These are phyloP conservation scores for Sclerotinia glacialis DNA, from an alignment of 2,329 filamentous ascomycete species.

Conservation along the genomic window DNA sequence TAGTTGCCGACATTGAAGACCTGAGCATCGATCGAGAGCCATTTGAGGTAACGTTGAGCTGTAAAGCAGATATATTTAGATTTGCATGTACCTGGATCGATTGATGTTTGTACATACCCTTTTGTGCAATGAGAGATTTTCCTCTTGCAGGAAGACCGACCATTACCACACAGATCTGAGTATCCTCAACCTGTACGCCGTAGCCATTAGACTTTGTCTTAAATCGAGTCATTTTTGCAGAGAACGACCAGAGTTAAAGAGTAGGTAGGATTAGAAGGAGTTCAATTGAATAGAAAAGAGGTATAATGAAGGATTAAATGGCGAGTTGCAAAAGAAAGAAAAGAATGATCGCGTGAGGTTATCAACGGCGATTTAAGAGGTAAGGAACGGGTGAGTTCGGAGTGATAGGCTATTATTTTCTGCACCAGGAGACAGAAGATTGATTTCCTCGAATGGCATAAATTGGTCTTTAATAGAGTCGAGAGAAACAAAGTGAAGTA, in stretches of 20 bases:
- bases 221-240: constrained; percentile 32
- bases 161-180: constrained; percentile 97
- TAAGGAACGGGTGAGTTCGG: constrained; percentile 18
- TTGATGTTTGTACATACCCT: constrained; percentile 57
- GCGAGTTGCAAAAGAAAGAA: constrained; percentile 5
- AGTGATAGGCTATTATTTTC: neutral
- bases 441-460: neutral
- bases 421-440: neutral
- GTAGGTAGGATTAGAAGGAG: neutral
- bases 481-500: neutral
- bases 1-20: constrained; percentile 99
- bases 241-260: neutral
- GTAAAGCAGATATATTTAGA: constrained; percentile 24
- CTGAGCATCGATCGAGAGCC: constrained; percentile 90
- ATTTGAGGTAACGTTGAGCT: constrained; percentile 93
- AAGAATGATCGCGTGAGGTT: constrained; percentile 20
- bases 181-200: constrained; percentile 88
- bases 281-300: constrained; percentile 2
- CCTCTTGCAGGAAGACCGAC: constrained; percentile 92
- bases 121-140: constrained; percentile 96
- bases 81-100: neutral
- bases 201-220: constrained; percentile 54
- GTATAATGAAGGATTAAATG: neutral
- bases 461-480: neutral
- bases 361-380: constrained; percentile 2